A percentile compares a stretch with the other conserved stretches of the same genome.
phyloP scores from a whole-genome alignment of 83 land plant genomes.

The Picea mariana region DNA sequence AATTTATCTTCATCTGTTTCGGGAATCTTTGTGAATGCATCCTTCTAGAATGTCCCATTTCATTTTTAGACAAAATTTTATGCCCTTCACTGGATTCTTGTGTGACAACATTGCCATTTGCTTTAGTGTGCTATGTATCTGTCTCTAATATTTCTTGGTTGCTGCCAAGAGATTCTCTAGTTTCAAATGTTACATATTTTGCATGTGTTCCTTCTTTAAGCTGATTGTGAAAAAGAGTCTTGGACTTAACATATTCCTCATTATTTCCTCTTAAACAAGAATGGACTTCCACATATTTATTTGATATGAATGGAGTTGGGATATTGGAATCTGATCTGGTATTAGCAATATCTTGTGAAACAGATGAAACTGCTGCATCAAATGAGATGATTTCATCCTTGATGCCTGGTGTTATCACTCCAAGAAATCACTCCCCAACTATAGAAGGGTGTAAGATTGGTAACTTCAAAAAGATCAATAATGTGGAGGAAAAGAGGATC shows the following conservation, averaged over 20 bases:
- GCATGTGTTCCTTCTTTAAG: background rate
- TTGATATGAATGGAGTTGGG: background rate
- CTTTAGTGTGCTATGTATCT: background rate
- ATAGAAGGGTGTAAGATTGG: no score
- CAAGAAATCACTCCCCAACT: no score
- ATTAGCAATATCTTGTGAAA: conserved; percentile 16
- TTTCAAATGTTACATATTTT: background rate
- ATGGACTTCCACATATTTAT: no score
- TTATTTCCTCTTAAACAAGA: conserved; percentile 1
- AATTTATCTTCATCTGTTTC: conserved; percentile 11
- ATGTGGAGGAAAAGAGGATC: no score
- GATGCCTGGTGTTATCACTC: no score
- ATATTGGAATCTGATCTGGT: background rate
- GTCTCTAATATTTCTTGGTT: conserved; percentile 3
- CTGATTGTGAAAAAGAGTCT: background rate
- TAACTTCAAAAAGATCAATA: no score
- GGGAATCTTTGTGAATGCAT: conserved; percentile 18
- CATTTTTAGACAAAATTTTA: conserved; percentile 9
- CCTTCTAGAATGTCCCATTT: conserved; percentile 3
- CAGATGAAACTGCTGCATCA: conserved; percentile 25
- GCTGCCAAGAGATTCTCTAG: conserved; percentile 5
- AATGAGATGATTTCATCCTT: conserved; percentile 13
- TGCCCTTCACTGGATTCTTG: conserved; percentile 3
- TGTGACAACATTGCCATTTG: background rate
- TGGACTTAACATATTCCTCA: background rate